Percentiles rank a stretch among this genome's conserved stretches.
phyloP scores from a whole-genome alignment of 2,329 filamentous ascomycete genomes.

The Alternaria triticina region DNA sequence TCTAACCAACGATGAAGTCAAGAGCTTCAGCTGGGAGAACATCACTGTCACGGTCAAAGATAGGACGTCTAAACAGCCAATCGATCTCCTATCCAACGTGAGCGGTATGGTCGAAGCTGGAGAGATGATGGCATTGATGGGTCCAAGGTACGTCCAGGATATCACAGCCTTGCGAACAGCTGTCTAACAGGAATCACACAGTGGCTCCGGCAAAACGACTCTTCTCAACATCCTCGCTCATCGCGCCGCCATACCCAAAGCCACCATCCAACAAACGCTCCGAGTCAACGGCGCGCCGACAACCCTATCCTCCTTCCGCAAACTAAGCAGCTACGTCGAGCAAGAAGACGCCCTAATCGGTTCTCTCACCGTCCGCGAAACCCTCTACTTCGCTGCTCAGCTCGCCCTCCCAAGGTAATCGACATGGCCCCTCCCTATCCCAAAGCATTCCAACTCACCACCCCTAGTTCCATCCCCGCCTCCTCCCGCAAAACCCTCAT shows the following conservation, averaged over 20 bases:
- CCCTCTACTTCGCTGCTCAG: constrained; percentile 76
- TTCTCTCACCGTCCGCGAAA: constrained; percentile 80
- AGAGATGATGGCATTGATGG: constrained; percentile 81
- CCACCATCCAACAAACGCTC: constrained; percentile 61
- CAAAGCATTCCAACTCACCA: background rate
- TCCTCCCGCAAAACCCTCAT: constrained; percentile 68
- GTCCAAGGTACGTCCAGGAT: constrained; percentile 39
- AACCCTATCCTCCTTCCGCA: constrained; percentile 63
- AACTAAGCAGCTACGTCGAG: constrained; percentile 79
- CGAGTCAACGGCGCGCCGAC: constrained; percentile 68
- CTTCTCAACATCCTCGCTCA: constrained; percentile 80
- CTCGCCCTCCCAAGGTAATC: constrained; percentile 61
- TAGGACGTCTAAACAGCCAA: constrained; percentile 66
- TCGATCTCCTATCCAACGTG: constrained; percentile 68
- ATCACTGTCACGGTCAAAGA: constrained; percentile 77
- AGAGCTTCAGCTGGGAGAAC: constrained; percentile 69
- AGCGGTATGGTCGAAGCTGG: constrained; percentile 71
- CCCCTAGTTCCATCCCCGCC: constrained; percentile 56
- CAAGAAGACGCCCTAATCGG: constrained; percentile 87
- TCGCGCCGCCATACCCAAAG: constrained; percentile 60
- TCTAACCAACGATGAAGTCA: constrained; percentile 68
- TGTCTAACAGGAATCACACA: constrained; percentile 52
- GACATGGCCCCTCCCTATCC: background rate
- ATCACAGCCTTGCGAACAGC: fast-evolving
- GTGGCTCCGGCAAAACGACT: constrained; percentile 78